These are phyloP conservation scores for Cicer bijugum DNA, from an alignment of 306 rosid species.

Conservation along the genomic window DNA sequence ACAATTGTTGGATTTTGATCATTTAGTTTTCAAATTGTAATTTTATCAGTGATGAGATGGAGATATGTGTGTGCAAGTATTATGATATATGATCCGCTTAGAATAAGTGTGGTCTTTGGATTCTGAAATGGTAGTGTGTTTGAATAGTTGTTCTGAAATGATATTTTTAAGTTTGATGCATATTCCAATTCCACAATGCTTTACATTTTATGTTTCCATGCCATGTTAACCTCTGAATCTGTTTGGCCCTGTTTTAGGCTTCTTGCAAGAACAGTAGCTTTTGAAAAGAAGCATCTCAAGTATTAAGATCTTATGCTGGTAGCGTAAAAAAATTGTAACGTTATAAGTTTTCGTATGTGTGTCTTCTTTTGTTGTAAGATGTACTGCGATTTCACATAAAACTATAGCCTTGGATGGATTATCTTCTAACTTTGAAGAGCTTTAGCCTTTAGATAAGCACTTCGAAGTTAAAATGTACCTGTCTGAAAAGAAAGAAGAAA, in stretches of 20 bases:
- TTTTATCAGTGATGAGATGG: slow-evolving; percentile 1
- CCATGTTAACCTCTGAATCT: not conserved
- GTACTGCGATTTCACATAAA: not conserved
- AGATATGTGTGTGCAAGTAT: not conserved
- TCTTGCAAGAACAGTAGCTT: not conserved
- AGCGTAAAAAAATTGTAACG: not conserved
- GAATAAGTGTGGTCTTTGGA: slow-evolving; percentile 2
- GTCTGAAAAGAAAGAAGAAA: not conserved
- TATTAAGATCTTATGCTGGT: not conserved
- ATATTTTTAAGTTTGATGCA: slow-evolving; percentile 2
- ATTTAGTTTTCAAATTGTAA: not conserved
- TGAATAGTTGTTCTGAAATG: slow-evolving; percentile 7
- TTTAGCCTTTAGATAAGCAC: not conserved
- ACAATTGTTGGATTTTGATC: slow-evolving; percentile 10
- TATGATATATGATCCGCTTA: not conserved
- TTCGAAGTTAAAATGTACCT: not conserved
- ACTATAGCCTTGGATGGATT: not conserved
- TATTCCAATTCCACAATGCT: not conserved
- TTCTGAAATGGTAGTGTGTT: slow-evolving; percentile 24
- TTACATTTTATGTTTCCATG: not conserved
- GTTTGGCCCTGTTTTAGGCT: slow-evolving; percentile 5
- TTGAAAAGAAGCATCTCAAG: not conserved
- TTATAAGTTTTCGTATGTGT: not conserved
- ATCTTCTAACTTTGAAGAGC: not conserved
- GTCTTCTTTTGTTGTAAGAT: not conserved